These are phyloP conservation scores for Saturnispora quitensis DNA, from an alignment of 805 yeast species.

Conservation along the genomic window DNA sequence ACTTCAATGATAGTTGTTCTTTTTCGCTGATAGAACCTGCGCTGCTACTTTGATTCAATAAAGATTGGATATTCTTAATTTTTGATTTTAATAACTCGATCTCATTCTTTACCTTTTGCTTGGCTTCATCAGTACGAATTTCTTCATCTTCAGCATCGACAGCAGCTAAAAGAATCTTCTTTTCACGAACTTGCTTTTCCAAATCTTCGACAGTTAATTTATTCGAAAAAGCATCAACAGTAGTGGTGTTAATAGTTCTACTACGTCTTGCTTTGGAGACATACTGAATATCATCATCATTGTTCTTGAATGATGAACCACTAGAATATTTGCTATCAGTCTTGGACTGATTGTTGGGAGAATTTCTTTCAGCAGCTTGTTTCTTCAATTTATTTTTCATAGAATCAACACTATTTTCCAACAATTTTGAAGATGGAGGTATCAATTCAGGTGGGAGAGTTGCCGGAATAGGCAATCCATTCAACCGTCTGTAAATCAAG, in stretches of 20 bases:
- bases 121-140: constrained; percentile 19
- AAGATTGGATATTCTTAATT: constrained; percentile 40
- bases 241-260: constrained; percentile 18
- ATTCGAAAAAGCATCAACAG: constrained; percentile 14
- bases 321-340: constrained; percentile 17
- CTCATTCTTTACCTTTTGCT: constrained; percentile 37
- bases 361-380: constrained; percentile 23
- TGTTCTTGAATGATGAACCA: constrained; percentile 60
- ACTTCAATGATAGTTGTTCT: constrained; percentile 43
- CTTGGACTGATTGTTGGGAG: constrained; percentile 13
- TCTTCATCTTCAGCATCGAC: constrained; percentile 59
- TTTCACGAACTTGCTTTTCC: constrained; percentile 60
- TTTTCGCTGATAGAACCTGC: constrained; percentile 37
- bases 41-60: constrained; percentile 22
- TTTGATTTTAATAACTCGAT: constrained; percentile 58
- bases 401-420: constrained; percentile 61
- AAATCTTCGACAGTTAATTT: constrained; percentile 43
- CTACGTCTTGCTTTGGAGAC: constrained; percentile 45
- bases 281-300: constrained; percentile 62
- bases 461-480: constrained; percentile 78
- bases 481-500: constrained; percentile 79
- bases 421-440: constrained; percentile 74
- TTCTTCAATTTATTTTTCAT: constrained; percentile 57
- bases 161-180: constrained; percentile 61
- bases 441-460: constrained; percentile 80